Evolutionary conservation across 2,329 filamentous ascomycete species (phyloP).

Genomic region (Botryosphaeria agaves): DNA sequence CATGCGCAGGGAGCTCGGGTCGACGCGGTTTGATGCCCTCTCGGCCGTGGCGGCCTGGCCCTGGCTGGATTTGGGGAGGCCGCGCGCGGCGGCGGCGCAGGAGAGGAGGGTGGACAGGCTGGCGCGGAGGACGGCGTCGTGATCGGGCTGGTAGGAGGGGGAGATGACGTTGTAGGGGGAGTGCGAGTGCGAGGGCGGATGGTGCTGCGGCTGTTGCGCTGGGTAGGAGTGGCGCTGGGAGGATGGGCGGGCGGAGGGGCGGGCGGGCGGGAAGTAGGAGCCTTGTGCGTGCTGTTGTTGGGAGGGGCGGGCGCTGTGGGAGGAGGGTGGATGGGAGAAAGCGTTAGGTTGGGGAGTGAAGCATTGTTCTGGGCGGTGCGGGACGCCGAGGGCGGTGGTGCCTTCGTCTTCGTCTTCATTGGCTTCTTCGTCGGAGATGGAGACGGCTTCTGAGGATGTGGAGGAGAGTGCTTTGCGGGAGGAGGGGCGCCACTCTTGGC

Average conservation of each 20-base stretch:
- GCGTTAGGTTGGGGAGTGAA: slow-evolving; percentile 87
- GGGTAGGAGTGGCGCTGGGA: slow-evolving; percentile 18
- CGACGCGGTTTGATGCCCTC: slow-evolving; percentile 21
- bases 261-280: slow-evolving; percentile 23
- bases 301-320: slow-evolving; percentile 16
- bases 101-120: slow-evolving; percentile 90
- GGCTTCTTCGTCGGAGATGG: slow-evolving; percentile 20
- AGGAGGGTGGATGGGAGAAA: slow-evolving; percentile 65
- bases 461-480: slow-evolving; percentile 13
- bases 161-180: slow-evolving; percentile 51
- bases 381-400: slow-evolving; percentile 60
- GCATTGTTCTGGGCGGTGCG: slow-evolving; percentile 28
- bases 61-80: slow-evolving; percentile 47
- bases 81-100: slow-evolving; percentile 80
- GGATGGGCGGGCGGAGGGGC: slow-evolving; percentile 14
- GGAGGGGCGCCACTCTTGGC: not conserved
- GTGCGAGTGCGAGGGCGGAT: slow-evolving; percentile 28
- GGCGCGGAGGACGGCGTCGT: slow-evolving; percentile 81
- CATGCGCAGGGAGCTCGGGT: slow-evolving; percentile 37
- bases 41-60: slow-evolving; percentile 18
- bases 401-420: slow-evolving; percentile 54
- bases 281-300: slow-evolving; percentile 23
- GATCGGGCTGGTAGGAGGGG: slow-evolving; percentile 64
- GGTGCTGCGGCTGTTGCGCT: slow-evolving; percentile 17
- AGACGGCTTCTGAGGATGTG: slow-evolving; percentile 20